Evolutionary conservation across 208 protist genomes (phyloP).

Genomic region (Leishmania arabica): DNA sequence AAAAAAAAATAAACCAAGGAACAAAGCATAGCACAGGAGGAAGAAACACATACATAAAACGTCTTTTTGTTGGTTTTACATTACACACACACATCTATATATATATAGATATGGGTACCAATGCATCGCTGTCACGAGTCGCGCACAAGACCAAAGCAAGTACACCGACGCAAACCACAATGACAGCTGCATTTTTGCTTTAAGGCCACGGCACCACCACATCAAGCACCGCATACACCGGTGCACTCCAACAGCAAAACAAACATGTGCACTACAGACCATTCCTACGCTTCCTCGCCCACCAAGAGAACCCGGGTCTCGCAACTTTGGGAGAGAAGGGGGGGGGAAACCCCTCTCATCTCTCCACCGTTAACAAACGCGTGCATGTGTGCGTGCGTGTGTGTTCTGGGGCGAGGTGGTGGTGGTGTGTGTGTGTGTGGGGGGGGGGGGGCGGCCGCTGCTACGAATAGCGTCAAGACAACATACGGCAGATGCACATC

Average conservation of each 20-base stretch:
- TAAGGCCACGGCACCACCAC: background rate
- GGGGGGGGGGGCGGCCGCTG: background rate
- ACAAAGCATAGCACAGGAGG: background rate
- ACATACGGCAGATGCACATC: background rate
- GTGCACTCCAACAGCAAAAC: background rate
- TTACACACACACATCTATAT: background rate
- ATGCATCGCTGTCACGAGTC: background rate
- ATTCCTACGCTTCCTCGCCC: background rate
- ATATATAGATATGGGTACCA: background rate
- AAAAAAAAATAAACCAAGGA: background rate
- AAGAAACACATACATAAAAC: background rate
- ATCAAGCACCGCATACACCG: background rate
- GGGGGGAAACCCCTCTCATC: background rate
- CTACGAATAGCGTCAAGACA: background rate
- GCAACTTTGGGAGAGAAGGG: background rate
- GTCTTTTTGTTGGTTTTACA: too few species aligned
- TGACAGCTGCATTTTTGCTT: background rate
- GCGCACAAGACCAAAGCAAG: background rate
- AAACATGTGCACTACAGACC: background rate
- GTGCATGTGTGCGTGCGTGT: background rate
- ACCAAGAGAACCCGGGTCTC: background rate
- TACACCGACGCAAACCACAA: background rate
- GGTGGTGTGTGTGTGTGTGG: too few species aligned
- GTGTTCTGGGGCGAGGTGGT: too few species aligned
- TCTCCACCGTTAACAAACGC: background rate